These are phyloP conservation scores for Dactylellina sp. DNA, from an alignment of 2,329 filamentous ascomycete genomes.

Conservation along the genomic window DNA sequence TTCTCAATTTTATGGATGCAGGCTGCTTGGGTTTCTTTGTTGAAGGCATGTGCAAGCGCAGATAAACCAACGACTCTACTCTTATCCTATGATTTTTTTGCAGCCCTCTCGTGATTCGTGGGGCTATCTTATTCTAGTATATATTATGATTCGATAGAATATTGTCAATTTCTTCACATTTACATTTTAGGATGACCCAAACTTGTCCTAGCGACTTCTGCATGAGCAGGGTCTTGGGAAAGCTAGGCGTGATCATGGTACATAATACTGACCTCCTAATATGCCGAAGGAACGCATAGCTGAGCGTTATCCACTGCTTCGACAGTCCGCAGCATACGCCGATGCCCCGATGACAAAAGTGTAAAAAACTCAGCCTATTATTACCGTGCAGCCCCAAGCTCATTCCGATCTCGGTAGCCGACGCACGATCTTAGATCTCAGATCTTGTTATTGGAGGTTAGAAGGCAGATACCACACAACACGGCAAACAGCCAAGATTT, in stretches of 20 bases:
- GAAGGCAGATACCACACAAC: conserved; percentile 9
- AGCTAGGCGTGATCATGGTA: too few species aligned
- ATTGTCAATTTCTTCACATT: not conserved
- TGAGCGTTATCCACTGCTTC: not conserved
- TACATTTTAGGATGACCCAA: not conserved
- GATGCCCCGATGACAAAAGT: too few species aligned
- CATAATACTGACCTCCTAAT: too few species aligned
- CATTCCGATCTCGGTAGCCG: not conserved
- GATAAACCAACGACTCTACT: conserved; percentile 54
- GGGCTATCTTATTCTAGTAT: conserved; percentile 27
- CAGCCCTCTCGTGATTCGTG: not conserved
- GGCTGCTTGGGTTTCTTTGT: conserved; percentile 25
- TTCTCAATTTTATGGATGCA: conserved; percentile 12
- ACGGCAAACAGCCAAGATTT: conserved; percentile 16
- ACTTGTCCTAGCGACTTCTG: not conserved
- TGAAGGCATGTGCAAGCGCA: conserved; percentile 34
- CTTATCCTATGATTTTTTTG: conserved; percentile 31
- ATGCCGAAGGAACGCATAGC: too few species aligned
- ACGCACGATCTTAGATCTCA: conserved; percentile 4
- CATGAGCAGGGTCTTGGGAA: not conserved
- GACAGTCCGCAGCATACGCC: not conserved
- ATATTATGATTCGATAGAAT: conserved; percentile 38
- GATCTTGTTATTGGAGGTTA: not conserved
- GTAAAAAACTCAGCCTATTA: too few species aligned
- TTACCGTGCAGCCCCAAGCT: too few species aligned